Evolutionary conservation across 768 basidiomycete species (phyloP), one percentile per base, ranked within the genome.

Genomic region (Candolleomyces aberdarensis): DNA sequence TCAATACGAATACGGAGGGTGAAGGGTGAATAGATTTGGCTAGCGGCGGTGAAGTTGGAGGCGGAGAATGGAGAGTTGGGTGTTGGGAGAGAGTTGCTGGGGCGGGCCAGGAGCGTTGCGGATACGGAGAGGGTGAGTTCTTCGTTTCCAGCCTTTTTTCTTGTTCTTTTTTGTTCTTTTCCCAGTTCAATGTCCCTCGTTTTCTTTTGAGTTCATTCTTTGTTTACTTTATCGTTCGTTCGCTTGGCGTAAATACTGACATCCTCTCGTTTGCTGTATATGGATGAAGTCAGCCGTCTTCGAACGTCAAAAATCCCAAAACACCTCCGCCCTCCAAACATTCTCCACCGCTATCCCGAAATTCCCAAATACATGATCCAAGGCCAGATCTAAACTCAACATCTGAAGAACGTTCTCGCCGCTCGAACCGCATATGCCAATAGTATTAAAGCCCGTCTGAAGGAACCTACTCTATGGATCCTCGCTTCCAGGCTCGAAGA

Each of bases 221-320:
- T 20, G 14, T 9, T 11, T 57, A 13, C 8, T 5, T 3, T 26
- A 2, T 26, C 26, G 26, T 26, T 26, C 3, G 26, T 26, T 26
- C 3, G 26, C 26, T 26, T 26, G 26, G 3, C 26, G 26, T 26
- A 26, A 26, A 26, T 26, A 26, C 26, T 26, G 26, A 26, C 26
- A 26, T 26, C 26, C 29, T 65, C 3, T 43, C 19, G 22, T 44
- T 32, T 50, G 7, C 9, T 26, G 96, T 94, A 98, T 99, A 56
- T 99, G 96, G 97, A 94, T 98, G 95, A 98, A 99, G 72, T 94
- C 92, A 1, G 95, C 92, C 2, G 92, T 93, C 0, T 95, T 99
- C 66, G 95, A 98, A 69, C 84, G 96, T 9, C 92, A 96, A 70
- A 92, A 95, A 71, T 88, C 88, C 1, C 84, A 88, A 63, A 78